phyloP scores from a whole-genome alignment of 176 grass and related monocot species.

The Zoysia pacifica region DNA sequence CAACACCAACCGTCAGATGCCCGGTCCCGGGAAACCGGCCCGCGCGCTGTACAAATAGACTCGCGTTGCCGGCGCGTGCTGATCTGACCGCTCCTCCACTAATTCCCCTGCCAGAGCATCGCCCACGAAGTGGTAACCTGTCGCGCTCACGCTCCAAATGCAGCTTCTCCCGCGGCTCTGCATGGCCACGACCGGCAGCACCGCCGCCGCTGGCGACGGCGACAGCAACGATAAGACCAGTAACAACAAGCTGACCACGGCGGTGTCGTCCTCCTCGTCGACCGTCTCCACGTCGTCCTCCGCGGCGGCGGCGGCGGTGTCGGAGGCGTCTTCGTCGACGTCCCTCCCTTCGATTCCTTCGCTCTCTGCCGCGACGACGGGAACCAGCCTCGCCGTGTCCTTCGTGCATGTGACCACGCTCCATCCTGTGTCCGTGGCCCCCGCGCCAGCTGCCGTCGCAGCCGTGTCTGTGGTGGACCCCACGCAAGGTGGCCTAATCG shows the following conservation, averaged over 20 bases:
- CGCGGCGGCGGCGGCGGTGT: constrained; percentile 42
- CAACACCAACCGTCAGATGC: constrained; percentile 1
- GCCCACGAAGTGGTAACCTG: background rate
- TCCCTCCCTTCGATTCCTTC: constrained; percentile 61
- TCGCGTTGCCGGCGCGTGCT: background rate
- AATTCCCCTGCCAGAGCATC: background rate
- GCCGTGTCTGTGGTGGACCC: constrained; percentile 9
- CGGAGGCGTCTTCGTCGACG: constrained; percentile 62
- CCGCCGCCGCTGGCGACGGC: background rate
- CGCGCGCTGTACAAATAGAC: constrained; percentile 34
- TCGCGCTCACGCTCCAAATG: constrained; percentile 15
- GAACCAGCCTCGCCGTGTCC: constrained; percentile 6
- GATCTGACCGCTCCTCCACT: background rate
- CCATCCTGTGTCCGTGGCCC: background rate
- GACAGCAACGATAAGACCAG: background rate
- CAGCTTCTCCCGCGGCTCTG: constrained; percentile 42
- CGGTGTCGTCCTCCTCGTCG: constrained; percentile 43
- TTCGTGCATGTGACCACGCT: constrained; percentile 53
- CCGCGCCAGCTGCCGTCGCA: background rate
- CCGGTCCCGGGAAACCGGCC: background rate
- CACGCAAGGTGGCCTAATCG: constrained; percentile 19
- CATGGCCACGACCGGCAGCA: constrained; percentile 9
- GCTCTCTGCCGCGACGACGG: constrained; percentile 14
- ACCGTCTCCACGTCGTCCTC: constrained; percentile 45
- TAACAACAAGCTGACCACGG: constrained; percentile 5